These are phyloP conservation scores for Erodium texanum DNA, from an alignment of 441 rosid genomes.

Conservation along the genomic window DNA sequence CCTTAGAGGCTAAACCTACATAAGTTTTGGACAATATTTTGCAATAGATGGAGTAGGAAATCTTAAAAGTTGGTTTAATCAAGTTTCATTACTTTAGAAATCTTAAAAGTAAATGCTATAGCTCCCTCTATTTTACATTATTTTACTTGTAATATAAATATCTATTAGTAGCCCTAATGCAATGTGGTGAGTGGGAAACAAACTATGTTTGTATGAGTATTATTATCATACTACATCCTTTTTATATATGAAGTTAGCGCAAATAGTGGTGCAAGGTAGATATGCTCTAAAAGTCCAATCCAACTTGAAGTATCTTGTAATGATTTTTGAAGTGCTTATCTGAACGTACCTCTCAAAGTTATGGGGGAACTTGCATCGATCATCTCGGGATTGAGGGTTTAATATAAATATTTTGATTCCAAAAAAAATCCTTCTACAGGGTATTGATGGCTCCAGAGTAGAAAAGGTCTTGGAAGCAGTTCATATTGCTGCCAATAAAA, in stretches of 20 bases:
- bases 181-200: not conserved
- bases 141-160: not conserved
- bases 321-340: not conserved
- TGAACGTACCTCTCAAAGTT: not conserved
- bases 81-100: too few relatives aligned
- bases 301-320: not conserved
- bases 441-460: constrained; percentile 95
- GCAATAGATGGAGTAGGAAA: too few relatives aligned
- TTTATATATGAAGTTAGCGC: not conserved
- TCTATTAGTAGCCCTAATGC: not conserved
- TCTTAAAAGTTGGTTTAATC: not conserved
- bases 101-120: not conserved
- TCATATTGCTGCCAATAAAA: constrained; percentile 91
- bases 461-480: constrained; percentile 82
- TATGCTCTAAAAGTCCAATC: not conserved
- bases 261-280: not conserved
- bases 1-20: not conserved
- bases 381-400: not conserved
- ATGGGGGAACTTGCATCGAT: not conserved
- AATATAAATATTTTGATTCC: not conserved
- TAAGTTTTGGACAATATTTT: too few relatives aligned
- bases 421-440: constrained; percentile 34
- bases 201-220: not conserved
- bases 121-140: not conserved
- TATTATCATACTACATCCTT: not conserved